phyloP scores from a whole-genome alignment of 108 stramenopile genomes.

The Cyclotella kingstonii region DNA sequence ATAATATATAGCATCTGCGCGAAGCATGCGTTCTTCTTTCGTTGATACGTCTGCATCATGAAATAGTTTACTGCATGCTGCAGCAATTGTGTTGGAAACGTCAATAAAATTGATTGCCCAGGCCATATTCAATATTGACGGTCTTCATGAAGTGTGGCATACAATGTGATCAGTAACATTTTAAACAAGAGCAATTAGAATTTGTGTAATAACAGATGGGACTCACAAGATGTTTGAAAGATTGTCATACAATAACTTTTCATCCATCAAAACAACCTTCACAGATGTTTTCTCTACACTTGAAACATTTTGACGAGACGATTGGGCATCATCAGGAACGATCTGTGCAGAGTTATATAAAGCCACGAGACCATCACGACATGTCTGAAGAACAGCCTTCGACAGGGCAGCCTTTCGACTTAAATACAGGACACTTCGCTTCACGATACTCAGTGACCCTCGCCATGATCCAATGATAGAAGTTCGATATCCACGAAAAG shows the following conservation, averaged over 20 bases:
- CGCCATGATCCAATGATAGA: conserved; percentile 42
- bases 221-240: conserved; percentile 31
- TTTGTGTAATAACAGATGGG: too few species aligned
- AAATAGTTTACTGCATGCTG: conserved; percentile 43
- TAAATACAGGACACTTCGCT: conserved; percentile 17
- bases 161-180: too few species aligned
- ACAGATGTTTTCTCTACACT: neutral
- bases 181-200: too few species aligned
- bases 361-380: conserved; percentile 20
- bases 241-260: conserved; percentile 18
- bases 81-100: conserved; percentile 40
- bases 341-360: conserved; percentile 31
- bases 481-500: conserved; percentile 34
- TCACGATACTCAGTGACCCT: conserved; percentile 27
- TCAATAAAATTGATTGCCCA: conserved; percentile 49
- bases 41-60: conserved; percentile 36
- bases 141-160: conserved; percentile 1
- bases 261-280: conserved; percentile 13
- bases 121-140: conserved; percentile 37
- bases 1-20: conserved; percentile 41
- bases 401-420: conserved; percentile 22
- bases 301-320: neutral
- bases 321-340: neutral
- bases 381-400: conserved; percentile 26
- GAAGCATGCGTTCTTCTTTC: conserved; percentile 20